Base-by-base conservation (phyloP, 2,329 filamentous ascomycete genomes). In the Aspergillus caelatus region DNA sequence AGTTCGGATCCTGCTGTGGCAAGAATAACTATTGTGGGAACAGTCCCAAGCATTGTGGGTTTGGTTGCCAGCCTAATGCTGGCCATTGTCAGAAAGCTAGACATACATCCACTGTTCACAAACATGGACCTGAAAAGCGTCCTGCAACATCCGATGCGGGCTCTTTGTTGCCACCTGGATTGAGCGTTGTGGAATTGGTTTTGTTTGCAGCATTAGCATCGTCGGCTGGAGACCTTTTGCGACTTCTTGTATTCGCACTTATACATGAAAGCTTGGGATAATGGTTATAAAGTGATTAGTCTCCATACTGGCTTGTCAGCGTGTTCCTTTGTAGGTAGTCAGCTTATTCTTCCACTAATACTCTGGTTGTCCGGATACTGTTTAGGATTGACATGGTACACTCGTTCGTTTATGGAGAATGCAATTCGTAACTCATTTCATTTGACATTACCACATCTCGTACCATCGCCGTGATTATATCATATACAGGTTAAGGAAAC, bases 1-100 rank as follows among this genome's bases (percentile, higher is more conserved):
- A 53, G 12, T 78, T 77, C 66, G 75, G 76, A 4, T 58, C 70
- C 6, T 78, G 77, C 56, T 79, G 77, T 57, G 71, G 74, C 55
- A 67, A 64, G 43, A 57, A 59, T 11, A 70, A 71, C 46, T 59
- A 65, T 45, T 79, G 76, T 56, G 76, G 77, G 14, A 77, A 75
- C 62, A 69, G 69, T 8, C 70, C 70, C 10, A 52, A 62, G 5
- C 68, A 74, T 62, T 79, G 77, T 53, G 75, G 72, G 26, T 53
- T 34, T 23, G 76, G 75, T 21, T 79, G 77, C 57, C 72, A 72
- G 54, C 63, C 69, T 30, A 65, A 72, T 36, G 67, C 69, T 28
- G 76, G 77, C 5, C 56, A 45, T 53, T 58, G 36, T 12, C 19
- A 28, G 36, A 61, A 65, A 39, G 61, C 58, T 43, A 54, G 48